A percentile compares a stretch with the other conserved stretches of the same genome.
These are phyloP conservation scores for Aspergillus thermomutatus DNA, from an alignment of 2,329 filamentous ascomycete species.

Conservation along the genomic window DNA sequence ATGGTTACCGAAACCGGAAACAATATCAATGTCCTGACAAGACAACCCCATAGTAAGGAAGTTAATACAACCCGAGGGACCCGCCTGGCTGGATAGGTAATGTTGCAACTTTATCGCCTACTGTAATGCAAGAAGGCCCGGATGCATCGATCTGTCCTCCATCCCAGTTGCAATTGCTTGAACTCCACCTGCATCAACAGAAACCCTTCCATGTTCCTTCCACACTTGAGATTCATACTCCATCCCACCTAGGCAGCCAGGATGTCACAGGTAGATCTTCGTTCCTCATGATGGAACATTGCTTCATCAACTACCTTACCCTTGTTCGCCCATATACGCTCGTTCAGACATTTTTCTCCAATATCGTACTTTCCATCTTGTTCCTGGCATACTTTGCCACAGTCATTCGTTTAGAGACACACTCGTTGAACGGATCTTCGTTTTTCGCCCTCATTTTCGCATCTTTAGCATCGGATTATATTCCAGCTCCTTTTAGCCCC, in stretches of 20 bases:
- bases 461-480: neutral
- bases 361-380: constrained; percentile 11
- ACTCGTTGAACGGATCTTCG: constrained; percentile 7
- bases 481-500: neutral
- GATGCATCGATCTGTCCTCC: neutral
- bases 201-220: neutral
- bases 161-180: neutral
- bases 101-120: neutral
- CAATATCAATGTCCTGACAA: constrained; percentile 4
- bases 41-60: neutral
- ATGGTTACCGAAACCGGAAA: constrained; percentile 21
- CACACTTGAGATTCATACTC: neutral
- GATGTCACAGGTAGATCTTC: neutral
- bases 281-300: neutral
- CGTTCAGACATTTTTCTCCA: neutral
- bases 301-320: neutral
- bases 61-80: neutral
- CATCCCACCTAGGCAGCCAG: neutral
- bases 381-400: constrained; percentile 13
- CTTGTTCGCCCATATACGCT: neutral
- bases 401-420: constrained; percentile 13
- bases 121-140: neutral
- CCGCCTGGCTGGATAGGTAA: neutral
- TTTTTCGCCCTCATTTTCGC: neutral
- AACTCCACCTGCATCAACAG: neutral